Conservation (phyloP, 148 eudicot genomes). For the Rheum nobile region DNA sequence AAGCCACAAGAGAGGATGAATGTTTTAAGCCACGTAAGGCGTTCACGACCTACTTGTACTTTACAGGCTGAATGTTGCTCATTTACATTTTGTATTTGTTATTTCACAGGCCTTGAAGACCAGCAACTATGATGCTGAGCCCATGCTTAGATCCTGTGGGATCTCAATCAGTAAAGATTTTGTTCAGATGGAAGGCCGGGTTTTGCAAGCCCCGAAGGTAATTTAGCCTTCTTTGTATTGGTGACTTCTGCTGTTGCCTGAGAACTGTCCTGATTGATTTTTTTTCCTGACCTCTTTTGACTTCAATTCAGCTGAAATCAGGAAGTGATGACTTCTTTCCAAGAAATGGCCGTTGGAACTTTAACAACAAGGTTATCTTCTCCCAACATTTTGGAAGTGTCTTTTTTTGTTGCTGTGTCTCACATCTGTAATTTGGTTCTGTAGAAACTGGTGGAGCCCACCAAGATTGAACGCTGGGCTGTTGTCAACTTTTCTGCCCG, state of each 20-base stretch:
- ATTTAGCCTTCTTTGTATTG: neutral
- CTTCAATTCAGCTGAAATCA: slow-evolving; percentile 43
- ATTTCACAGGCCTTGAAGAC: neutral
- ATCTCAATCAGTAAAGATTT: slow-evolving; percentile 52
- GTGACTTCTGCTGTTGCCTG: neutral
- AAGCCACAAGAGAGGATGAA: slow-evolving; percentile 90
- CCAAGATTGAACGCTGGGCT: slow-evolving; percentile 17
- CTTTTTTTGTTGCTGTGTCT: neutral
- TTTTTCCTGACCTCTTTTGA: neutral
- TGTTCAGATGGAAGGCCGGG: slow-evolving; percentile 77
- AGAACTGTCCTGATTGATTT: neutral
- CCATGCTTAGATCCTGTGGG: slow-evolving; percentile 74
- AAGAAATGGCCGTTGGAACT: slow-evolving; percentile 89
- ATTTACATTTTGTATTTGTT: neutral
- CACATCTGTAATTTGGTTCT: neutral
- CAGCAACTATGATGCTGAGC: slow-evolving; percentile 35
- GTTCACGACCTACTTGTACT: neutral
- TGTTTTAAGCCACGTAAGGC: slow-evolving; percentile 49
- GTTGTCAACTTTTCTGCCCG: slow-evolving; percentile 33
- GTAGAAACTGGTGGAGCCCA: slow-evolving; percentile 23
- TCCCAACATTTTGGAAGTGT: neutral
- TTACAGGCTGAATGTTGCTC: neutral
- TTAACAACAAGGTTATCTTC: slow-evolving; percentile 62
- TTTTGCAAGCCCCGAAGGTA: slow-evolving; percentile 78
- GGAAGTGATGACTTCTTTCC: slow-evolving; percentile 84